Conservation (phyloP, 2,329 filamentous ascomycete species). For the Orbilia blumenaviensis region DNA sequence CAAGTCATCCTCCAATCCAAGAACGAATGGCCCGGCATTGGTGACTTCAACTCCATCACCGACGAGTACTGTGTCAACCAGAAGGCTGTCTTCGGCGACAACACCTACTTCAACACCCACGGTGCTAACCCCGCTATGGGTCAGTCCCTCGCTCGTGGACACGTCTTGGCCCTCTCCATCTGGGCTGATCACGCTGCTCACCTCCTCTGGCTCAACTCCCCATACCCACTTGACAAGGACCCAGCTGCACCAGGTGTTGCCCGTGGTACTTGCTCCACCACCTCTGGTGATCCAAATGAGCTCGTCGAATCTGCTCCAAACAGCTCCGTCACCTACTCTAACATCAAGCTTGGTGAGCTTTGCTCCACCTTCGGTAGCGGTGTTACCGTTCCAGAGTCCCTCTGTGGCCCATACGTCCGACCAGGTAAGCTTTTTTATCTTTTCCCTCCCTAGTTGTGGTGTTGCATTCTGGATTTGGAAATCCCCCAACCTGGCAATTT, state of each 20-base stretch:
- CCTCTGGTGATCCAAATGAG: conserved; percentile 66
- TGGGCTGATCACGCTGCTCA: conserved; percentile 74
- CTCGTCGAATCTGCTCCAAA: conserved; percentile 65
- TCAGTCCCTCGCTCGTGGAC: conserved; percentile 67
- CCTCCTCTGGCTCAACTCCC: conserved; percentile 80
- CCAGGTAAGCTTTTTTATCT: conserved; percentile 41
- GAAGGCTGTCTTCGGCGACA: conserved; percentile 68
- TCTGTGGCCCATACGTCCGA: conserved; percentile 30
- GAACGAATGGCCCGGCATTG: conserved; percentile 64
- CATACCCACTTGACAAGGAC: conserved; percentile 66
- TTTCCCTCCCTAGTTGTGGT: neutral
- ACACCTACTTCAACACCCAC: conserved; percentile 65
- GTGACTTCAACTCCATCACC: conserved; percentile 67
- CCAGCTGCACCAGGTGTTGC: conserved; percentile 64
- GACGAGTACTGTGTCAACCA: conserved; percentile 68
- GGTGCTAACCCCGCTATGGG: conserved; percentile 70
- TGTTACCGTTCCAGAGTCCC: conserved; percentile 28
- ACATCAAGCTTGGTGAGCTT: conserved; percentile 70
- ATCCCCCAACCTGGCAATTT: neutral
- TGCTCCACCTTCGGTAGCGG: conserved; percentile 64
- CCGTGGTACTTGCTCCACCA: conserved; percentile 68
- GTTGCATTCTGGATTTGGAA: conserved; percentile 2
- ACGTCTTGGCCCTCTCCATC: conserved; percentile 72
- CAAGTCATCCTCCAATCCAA: conserved; percentile 68
- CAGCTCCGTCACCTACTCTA: conserved; percentile 68